A percentile compares a stretch with the other conserved stretches of the same genome.
Conservation (phyloP, 768 basidiomycete species). For the Agaricus subrufescens region DNA sequence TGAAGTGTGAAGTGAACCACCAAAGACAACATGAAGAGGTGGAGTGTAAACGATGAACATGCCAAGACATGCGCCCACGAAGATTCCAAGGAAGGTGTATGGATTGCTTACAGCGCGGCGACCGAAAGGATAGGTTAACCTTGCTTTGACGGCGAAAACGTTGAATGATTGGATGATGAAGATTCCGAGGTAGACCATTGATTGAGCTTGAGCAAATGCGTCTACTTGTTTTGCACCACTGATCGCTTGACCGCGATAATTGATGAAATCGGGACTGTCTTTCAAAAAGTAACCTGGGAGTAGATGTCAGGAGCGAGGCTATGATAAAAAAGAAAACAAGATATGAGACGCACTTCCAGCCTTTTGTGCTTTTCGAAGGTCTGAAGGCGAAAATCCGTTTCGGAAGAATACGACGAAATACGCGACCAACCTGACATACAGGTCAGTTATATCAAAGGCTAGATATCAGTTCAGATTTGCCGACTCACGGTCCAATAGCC, state of each 20-base stretch:
- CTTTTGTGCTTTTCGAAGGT: constrained; percentile 48
- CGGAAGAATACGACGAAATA: constrained; percentile 68
- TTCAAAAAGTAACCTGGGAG: constrained; percentile 41
- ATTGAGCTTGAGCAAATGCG: constrained; percentile 57
- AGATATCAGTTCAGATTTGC: constrained; percentile 33
- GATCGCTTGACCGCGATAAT: constrained; percentile 44
- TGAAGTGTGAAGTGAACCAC: constrained; percentile 50
- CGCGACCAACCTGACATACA: constrained; percentile 41
- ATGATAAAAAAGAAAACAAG: background rate
- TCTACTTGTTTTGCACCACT: constrained; percentile 46
- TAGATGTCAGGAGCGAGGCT: background rate
- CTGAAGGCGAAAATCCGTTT: constrained; percentile 55
- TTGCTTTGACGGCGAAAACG: constrained; percentile 66
- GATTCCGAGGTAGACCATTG: constrained; percentile 64
- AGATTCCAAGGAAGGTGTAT: constrained; percentile 61
- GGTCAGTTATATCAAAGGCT: background rate
- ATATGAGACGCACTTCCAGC: constrained; percentile 24
- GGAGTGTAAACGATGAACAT: constrained; percentile 70
- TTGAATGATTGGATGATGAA: constrained; percentile 71
- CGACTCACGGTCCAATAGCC: constrained; percentile 26
- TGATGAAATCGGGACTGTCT: constrained; percentile 49
- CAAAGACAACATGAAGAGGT: constrained; percentile 65
- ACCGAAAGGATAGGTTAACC: constrained; percentile 62
- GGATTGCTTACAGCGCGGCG: constrained; percentile 48
- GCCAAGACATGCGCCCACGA: constrained; percentile 56